These are phyloP conservation scores for Jaltomata sinuosa DNA, from an alignment of 257 asterid genomes.

Conservation along the genomic window DNA sequence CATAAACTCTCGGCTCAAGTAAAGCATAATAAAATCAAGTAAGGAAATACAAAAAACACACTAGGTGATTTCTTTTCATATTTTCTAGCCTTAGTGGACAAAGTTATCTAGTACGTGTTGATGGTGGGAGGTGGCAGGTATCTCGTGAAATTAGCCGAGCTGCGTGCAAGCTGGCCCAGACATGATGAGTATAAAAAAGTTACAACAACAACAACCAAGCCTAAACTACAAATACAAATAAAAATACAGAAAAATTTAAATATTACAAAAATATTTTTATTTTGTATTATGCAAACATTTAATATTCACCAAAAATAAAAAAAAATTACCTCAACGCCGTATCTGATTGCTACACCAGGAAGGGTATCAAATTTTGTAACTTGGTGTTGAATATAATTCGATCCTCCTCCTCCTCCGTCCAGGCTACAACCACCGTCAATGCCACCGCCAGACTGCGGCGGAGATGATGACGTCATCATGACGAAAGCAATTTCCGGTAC, in stretches of 20 bases:
- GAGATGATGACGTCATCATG: not conserved
- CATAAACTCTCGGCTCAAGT: too few species aligned
- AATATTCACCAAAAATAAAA: not conserved
- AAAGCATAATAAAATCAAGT: too few species aligned
- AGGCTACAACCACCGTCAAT: not conserved
- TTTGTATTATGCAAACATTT: too few species aligned
- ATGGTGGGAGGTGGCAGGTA: too few species aligned
- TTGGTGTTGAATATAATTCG: slow-evolving; percentile 34
- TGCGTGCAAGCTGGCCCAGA: too few species aligned
- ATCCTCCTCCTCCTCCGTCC: slow-evolving; percentile 15
- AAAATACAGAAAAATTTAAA: not conserved
- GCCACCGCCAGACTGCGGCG: not conserved
- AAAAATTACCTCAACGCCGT: slow-evolving; percentile 66
- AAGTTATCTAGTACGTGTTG: too few species aligned
- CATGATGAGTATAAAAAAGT: too few species aligned
- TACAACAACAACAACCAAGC: too few species aligned
- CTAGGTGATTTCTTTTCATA: too few species aligned
- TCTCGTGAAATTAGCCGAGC: too few species aligned
- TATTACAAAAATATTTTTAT: not conserved
- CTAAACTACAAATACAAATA: not conserved
- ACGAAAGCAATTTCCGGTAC: not conserved
- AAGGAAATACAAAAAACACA: too few species aligned
- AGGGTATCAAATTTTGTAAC: slow-evolving; percentile 62
- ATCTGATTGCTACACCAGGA: slow-evolving; percentile 69
- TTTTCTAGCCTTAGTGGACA: too few species aligned